Evolutionary conservation across 106 monocot species (phyloP).

Genomic region (Cymbidium sinense): DNA sequence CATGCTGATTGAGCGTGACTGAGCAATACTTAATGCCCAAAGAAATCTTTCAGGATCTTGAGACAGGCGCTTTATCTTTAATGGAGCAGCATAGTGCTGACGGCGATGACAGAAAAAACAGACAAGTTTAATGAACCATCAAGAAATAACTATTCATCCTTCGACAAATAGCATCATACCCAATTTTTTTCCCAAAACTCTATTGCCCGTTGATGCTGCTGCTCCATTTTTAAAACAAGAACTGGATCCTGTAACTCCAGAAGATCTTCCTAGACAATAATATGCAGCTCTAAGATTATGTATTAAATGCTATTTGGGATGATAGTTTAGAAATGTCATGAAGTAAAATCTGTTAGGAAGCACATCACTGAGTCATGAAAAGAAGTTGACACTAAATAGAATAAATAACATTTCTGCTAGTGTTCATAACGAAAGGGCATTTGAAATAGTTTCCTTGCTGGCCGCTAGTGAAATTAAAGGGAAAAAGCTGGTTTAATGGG

Average conservation of each 20-base stretch:
- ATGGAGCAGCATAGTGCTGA: constrained; percentile 75
- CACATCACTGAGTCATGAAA: neutral
- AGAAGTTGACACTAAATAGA: neutral
- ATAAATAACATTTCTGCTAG: neutral
- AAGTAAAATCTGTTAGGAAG: neutral
- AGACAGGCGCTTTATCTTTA: constrained; percentile 93
- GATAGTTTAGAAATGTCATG: neutral
- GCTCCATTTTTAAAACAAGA: constrained; percentile 58
- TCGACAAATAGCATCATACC: constrained; percentile 32
- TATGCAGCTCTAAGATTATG: neutral
- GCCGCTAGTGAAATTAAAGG: neutral
- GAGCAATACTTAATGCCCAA: constrained; percentile 84
- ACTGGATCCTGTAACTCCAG: constrained; percentile 65
- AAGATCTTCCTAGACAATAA: constrained; percentile 72
- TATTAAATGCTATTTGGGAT: neutral
- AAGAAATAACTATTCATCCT: neutral
- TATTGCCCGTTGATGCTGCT: constrained; percentile 45
- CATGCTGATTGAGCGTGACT: constrained; percentile 61
- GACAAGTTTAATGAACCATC: constrained; percentile 10
- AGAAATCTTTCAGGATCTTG: constrained; percentile 76
- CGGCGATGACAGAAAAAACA: constrained; percentile 1
- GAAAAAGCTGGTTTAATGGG: neutral
- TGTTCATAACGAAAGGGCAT: too few relatives aligned
- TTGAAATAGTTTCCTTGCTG: too few relatives aligned
- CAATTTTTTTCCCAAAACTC: constrained; percentile 97